These are phyloP conservation scores for Pyrus hybrid DNA, from an alignment of 331 rosid species.

Conservation along the genomic window DNA sequence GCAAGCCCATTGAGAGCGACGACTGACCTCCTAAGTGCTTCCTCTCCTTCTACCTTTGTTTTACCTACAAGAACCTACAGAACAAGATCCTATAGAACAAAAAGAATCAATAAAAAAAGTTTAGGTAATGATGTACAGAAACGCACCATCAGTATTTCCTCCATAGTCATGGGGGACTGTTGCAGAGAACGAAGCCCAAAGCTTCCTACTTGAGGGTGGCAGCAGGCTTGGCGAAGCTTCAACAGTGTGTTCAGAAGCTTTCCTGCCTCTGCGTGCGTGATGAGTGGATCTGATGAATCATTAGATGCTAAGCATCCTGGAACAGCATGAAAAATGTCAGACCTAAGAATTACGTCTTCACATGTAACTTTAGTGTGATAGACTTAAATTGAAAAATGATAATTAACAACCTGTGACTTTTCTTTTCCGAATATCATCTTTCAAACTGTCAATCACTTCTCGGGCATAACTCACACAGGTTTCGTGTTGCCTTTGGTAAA, in stretches of 20 bases:
- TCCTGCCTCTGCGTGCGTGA: conserved; percentile 83
- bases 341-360: conserved; percentile 11
- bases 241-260: conserved; percentile 77
- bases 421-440: conserved; percentile 60
- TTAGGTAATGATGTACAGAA: conserved; percentile 4
- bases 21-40: conserved; percentile 77
- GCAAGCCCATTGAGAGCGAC: conserved; percentile 91
- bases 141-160: conserved; percentile 79
- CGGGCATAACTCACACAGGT: conserved; percentile 75
- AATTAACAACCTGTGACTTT: conserved; percentile 51
- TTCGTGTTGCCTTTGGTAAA: conserved; percentile 96
- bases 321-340: conserved; percentile 28
- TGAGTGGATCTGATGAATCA: conserved; percentile 44
- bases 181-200: conserved; percentile 93
- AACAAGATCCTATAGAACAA: conserved; percentile 21
- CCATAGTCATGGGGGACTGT: conserved; percentile 98
- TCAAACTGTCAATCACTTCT: conserved; percentile 73
- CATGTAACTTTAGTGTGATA: background rate
- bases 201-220: conserved; percentile 99
- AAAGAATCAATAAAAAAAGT: background rate
- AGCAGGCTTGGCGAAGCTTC: conserved; percentile 97
- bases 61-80: conserved; percentile 82
- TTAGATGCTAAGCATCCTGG: conserved; percentile 41
- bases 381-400: conserved; percentile 19
- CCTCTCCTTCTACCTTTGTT: conserved; percentile 94